Base-by-base conservation (phyloP, 139 green algal species). In the Chlorokybus atmophyticus region DNA sequence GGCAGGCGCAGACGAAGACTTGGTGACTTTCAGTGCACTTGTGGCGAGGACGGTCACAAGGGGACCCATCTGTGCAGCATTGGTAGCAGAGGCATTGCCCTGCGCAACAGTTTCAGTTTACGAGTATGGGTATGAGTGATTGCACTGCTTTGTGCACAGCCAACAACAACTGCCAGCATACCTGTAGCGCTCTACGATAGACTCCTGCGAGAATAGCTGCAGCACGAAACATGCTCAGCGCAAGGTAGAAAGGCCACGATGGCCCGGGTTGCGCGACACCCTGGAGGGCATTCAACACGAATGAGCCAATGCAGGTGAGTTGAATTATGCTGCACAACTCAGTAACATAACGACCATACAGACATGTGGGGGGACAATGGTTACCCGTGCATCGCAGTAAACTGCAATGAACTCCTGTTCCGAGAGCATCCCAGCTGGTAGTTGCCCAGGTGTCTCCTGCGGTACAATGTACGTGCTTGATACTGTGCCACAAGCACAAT, bases 151-250 rank as follows among this genome's bases (percentile, higher is more conserved):
- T n/a, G n/a, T n/a, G n/a, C n/a, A n/a, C n/a, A n/a, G n/a, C n/a
- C n/a, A n/a, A n/a, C n/a, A n/a, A n/a, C n/a, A n/a, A n/a, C n/a
- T n/a, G n/a, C n/a, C n/a, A n/a, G 27, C 24, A 1, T 24, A 67
- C 59, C 59, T 67, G 63, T 17, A 71, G 63, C 38, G 63, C 47
- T n/a, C 87, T 71, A 2, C 77, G 76, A 29, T 84, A 75, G 7
- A 95, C 79, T 4, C 87, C 87, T 0, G 87, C 88, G 39, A 94
- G 59, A 59, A 99, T 99, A 40, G 88, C 73, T 14, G 85, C 78
- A 14, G 82, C 68, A 2, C 92, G 77, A 71, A 97, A 99, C 21
- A 95, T 66, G 2, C 76, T 79, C 1, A 98, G 79, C 0, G 80
- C 85, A 29, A 94, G 59, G 74, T 94, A 96, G 75, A 95, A 99